A percentile compares a stretch with the other conserved stretches of the same genome.
Conservation (phyloP, 805 yeast genomes). For the Citeromyces matritensis region DNA sequence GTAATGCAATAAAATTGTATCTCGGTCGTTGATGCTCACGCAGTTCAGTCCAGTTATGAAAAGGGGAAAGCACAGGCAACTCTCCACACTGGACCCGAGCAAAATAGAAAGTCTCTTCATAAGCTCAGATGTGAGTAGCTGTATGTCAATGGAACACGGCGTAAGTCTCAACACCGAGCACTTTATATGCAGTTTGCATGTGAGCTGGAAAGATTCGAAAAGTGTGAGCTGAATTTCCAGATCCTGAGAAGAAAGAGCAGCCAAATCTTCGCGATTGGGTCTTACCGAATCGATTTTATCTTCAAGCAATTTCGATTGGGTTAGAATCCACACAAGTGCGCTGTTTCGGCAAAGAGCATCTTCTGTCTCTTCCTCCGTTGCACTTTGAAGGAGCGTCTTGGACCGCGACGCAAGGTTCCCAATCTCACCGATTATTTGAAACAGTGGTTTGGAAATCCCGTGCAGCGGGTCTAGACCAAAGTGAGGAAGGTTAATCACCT, state of each 20-base stretch:
- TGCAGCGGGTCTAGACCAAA: conserved; percentile 52
- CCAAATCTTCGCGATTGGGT: conserved; percentile 36
- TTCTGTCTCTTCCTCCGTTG: conserved; percentile 4
- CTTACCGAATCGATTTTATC: conserved; percentile 27
- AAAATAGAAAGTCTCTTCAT: conserved; percentile 43
- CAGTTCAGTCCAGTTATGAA: conserved; percentile 68
- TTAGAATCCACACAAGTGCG: conserved; percentile 18
- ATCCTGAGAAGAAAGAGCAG: conserved; percentile 22
- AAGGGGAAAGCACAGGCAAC: conserved; percentile 60
- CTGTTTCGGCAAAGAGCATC: no score
- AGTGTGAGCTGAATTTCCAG: conserved; percentile 52
- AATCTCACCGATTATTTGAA: conserved; percentile 52
- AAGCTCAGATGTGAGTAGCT: conserved; percentile 37
- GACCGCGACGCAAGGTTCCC: conserved; percentile 42
- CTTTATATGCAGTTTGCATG: conserved; percentile 51
- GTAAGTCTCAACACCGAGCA: conserved; percentile 49
- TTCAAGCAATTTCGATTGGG: conserved; percentile 25
- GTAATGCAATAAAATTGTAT: conserved; percentile 33
- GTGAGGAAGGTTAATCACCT: conserved; percentile 23
- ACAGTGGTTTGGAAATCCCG: conserved; percentile 60
- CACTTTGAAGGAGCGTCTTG: conserved; percentile 17
- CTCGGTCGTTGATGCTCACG: conserved; percentile 33
- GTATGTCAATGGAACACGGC: conserved; percentile 50
- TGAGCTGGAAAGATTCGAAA: conserved; percentile 57
- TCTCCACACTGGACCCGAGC: conserved; percentile 53